phyloP scores from a whole-genome alignment of 495 filamentous ascomycete species.

The Neurospora sp. region DNA sequence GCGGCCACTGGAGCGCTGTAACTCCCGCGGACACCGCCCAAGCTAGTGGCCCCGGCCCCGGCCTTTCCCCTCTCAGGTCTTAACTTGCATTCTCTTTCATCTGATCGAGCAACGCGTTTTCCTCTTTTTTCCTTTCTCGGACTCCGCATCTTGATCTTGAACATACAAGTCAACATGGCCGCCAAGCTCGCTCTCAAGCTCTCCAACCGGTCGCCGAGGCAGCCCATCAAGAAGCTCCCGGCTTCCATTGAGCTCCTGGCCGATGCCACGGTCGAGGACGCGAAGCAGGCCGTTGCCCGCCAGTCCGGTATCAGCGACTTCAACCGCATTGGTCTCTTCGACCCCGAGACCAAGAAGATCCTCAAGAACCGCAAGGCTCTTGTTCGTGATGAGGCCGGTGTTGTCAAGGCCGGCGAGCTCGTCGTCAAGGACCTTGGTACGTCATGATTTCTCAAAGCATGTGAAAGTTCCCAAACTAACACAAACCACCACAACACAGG shows the following conservation, averaged over 20 bases:
- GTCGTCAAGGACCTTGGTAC: conserved; percentile 91
- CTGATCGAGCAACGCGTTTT: background rate
- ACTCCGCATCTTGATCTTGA: background rate
- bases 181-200: conserved; percentile 31
- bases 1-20: background rate
- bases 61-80: background rate
- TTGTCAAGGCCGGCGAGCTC: conserved; percentile 60
- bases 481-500: conserved; percentile 38
- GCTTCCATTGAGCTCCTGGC: conserved; percentile 50
- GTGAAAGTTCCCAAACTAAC: conserved; percentile 4
- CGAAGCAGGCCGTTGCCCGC: conserved; percentile 39
- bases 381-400: conserved; percentile 50
- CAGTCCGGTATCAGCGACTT: conserved; percentile 37
- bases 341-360: conserved; percentile 57
- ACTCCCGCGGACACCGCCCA: background rate
- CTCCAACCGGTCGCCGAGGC: conserved; percentile 34
- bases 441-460: conserved; percentile 11
- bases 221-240: conserved; percentile 64
- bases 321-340: conserved; percentile 57
- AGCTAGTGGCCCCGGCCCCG: conserved; percentile 1
- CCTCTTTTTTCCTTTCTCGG: background rate
- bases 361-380: conserved; percentile 46
- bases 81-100: background rate
- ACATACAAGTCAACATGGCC: conserved; percentile 17
- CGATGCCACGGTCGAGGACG: conserved; percentile 51